Percentiles rank a stretch among this genome's conserved stretches.
Conservation (phyloP, 768 basidiomycete genomes). For the Lyophyllum atratum region DNA sequence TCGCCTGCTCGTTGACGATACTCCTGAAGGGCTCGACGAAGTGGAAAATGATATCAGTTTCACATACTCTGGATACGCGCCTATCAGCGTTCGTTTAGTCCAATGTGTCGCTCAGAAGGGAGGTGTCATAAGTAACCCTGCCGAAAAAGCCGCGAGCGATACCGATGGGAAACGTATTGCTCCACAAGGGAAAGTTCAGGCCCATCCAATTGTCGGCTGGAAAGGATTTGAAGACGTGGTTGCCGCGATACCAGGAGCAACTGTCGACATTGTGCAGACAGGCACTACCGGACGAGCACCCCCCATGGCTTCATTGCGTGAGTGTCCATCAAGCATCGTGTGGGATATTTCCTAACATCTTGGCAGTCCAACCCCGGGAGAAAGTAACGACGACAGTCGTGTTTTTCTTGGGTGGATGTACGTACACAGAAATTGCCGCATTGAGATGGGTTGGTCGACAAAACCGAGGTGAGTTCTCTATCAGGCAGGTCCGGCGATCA, state of each 20-base stretch:
- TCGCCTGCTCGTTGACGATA: constrained; percentile 91
- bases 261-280: constrained; percentile 74
- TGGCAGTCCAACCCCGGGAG: constrained; percentile 51
- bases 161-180: constrained; percentile 30
- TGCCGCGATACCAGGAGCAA: constrained; percentile 79
- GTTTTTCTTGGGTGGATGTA: constrained; percentile 97
- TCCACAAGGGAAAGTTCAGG: constrained; percentile 61
- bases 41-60: constrained; percentile 94
- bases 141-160: constrained; percentile 40
- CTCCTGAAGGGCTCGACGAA: constrained; percentile 71
- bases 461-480: constrained; percentile 61
- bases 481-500: constrained; percentile 16
- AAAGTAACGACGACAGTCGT: constrained; percentile 83
- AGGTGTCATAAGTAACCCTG: constrained; percentile 82
- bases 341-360: constrained; percentile 5
- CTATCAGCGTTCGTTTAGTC: constrained; percentile 86
- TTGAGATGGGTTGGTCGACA: constrained; percentile 90
- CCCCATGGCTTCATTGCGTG: constrained; percentile 34
- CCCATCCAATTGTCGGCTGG: constrained; percentile 95
- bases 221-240: constrained; percentile 95
- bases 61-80: constrained; percentile 96
- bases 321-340: constrained; percentile 15
- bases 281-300: constrained; percentile 27
- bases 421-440: constrained; percentile 96
- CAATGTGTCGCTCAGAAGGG: constrained; percentile 94